Conservation (phyloP, 2,329 filamentous ascomycete genomes). For the Xylaria sp. region DNA sequence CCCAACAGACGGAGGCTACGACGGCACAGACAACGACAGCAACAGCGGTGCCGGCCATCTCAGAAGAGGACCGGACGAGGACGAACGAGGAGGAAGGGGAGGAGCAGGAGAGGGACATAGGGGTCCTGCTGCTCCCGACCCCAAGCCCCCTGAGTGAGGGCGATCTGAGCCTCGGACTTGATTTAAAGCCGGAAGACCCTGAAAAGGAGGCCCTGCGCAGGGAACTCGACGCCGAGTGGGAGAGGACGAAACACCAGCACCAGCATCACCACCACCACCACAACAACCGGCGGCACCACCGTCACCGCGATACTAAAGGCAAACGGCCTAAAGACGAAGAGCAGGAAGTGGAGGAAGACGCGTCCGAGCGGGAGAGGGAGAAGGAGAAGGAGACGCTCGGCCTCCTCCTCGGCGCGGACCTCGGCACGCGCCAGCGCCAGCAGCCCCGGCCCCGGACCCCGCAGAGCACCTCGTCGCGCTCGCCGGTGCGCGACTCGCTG, state of each 20-base stretch:
- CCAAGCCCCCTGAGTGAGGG: conserved; percentile 24
- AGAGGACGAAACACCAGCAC: too few relatives aligned
- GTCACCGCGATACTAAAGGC: background rate
- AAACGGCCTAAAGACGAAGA: too few relatives aligned
- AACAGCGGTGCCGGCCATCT: too few relatives aligned
- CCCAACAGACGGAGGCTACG: conserved; percentile 37
- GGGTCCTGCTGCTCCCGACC: conserved; percentile 7
- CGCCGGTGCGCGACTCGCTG: conserved; percentile 29
- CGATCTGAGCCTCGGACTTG: conserved; percentile 4
- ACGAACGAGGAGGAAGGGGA: background rate
- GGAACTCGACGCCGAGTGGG: conserved; percentile 32
- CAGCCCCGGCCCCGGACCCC: conserved; percentile 10
- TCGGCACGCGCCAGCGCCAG: background rate
- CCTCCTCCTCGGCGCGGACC: conserved; percentile 12
- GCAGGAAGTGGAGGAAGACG: background rate
- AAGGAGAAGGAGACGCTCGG: conserved; percentile 8
- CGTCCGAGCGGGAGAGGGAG: conserved; percentile 12
- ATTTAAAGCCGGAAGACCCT: conserved; percentile 1
- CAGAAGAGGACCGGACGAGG: conserved; percentile 1
- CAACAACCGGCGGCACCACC: too few relatives aligned
- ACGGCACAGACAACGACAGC: too few relatives aligned
- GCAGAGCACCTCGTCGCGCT: conserved; percentile 24
- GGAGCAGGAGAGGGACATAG: conserved; percentile 9
- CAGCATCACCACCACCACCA: too few relatives aligned
- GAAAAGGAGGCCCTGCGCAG: conserved; percentile 28